phyloP scores from a whole-genome alignment of 2,329 filamentous ascomycete species.

The Claviceps arundinis region DNA sequence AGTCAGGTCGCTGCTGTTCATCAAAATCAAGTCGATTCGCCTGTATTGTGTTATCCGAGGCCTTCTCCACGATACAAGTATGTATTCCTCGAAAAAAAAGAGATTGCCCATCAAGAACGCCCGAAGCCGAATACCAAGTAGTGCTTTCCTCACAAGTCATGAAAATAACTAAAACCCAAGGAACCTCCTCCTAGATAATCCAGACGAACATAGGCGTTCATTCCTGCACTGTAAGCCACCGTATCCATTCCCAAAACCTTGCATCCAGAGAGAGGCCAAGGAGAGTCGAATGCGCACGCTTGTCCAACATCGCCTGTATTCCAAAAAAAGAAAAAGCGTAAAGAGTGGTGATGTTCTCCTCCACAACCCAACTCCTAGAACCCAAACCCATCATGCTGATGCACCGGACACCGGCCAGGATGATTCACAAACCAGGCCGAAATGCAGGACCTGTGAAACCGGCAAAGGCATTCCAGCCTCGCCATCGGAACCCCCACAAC shows the following conservation, averaged over 20 bases:
- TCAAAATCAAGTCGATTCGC: neutral
- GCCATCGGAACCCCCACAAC: constrained; percentile 49
- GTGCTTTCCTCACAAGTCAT: neutral
- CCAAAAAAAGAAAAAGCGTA: neutral
- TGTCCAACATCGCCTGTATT: neutral
- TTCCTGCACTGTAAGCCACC: neutral
- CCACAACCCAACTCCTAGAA: constrained; percentile 19
- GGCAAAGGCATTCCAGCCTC: constrained; percentile 52
- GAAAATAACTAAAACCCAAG: neutral
- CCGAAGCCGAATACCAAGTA: neutral
- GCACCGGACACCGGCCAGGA: constrained; percentile 50
- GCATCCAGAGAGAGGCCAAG: neutral
- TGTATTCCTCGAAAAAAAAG: neutral
- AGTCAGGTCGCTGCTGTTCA: no score
- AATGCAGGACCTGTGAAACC: constrained; percentile 50
- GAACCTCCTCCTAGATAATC: neutral
- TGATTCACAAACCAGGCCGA: constrained; percentile 48
- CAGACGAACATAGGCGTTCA: neutral
- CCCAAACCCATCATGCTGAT: constrained; percentile 49
- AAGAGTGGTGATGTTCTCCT: no score
- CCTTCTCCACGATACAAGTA: neutral
- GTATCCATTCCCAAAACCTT: neutral
- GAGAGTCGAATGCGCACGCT: neutral
- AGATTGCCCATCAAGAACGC: neutral
- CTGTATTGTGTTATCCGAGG: neutral